phyloP scores from a whole-genome alignment of 805 yeast genomes.

The Saccharomycopsis sp. region DNA sequence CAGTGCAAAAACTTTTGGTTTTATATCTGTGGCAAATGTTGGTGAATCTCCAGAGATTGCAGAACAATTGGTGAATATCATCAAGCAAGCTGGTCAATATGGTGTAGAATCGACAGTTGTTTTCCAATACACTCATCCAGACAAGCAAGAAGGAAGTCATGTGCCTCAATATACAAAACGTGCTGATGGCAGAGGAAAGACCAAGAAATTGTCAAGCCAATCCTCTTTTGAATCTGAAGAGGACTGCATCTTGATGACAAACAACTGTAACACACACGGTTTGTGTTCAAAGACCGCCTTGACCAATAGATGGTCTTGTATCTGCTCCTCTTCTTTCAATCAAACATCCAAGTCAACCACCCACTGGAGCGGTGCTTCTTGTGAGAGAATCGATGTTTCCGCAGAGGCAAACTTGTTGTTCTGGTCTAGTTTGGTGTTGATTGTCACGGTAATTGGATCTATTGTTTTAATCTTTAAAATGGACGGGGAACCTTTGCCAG shows the following conservation, averaged over 20 bases:
- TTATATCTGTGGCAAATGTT: no score
- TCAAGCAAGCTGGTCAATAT: slow-evolving; percentile 9
- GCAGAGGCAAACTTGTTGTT: slow-evolving; percentile 57
- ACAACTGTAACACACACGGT: slow-evolving; percentile 48
- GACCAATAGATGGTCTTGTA: slow-evolving; percentile 42
- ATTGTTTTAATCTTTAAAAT: slow-evolving; percentile 42
- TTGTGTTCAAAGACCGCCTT: slow-evolving; percentile 31
- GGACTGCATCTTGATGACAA: slow-evolving; percentile 38
- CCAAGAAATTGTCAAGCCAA: slow-evolving; percentile 8
- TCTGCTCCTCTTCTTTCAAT: slow-evolving; percentile 38
- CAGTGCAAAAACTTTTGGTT: slow-evolving; percentile 10
- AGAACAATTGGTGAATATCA: slow-evolving; percentile 2
- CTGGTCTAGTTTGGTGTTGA: slow-evolving; percentile 51
- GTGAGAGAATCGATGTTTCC: slow-evolving; percentile 60
- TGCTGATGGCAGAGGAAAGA: neutral
- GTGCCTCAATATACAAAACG: neutral
- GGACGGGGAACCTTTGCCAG: slow-evolving; percentile 59
- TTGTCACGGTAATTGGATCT: slow-evolving; percentile 39
- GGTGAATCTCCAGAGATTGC: neutral
- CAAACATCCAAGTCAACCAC: slow-evolving; percentile 38
- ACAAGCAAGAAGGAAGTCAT: neutral
- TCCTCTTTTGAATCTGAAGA: slow-evolving; percentile 36
- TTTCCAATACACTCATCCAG: no score
- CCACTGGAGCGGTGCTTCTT: slow-evolving; percentile 48
- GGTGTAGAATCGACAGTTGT: slow-evolving; percentile 16